Conservation (phyloP, 768 basidiomycete genomes). For the Podaxis pistillaris region DNA sequence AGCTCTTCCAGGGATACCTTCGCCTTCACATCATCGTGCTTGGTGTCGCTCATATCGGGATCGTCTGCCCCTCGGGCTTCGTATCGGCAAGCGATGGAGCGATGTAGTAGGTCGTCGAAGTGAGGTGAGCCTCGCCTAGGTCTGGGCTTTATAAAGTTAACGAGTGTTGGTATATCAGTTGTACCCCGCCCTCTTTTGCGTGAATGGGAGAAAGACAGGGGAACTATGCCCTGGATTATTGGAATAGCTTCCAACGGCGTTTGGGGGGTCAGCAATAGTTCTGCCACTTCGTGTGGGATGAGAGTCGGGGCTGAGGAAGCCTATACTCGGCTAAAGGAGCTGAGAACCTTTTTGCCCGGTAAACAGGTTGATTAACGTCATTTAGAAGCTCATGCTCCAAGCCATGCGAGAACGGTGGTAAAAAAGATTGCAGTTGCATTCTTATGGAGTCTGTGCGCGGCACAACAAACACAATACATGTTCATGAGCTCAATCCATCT, state of each 20-base stretch:
- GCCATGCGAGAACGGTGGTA: too few relatives aligned
- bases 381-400: background rate
- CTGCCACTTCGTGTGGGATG: background rate
- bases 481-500: background rate
- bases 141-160: too few relatives aligned
- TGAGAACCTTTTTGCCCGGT: background rate
- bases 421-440: too few relatives aligned
- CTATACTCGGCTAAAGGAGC: background rate
- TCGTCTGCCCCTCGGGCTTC: too few relatives aligned
- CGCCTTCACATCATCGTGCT: background rate
- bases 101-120: too few relatives aligned
- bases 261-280: background rate
- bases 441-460: too few relatives aligned
- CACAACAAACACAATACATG: background rate
- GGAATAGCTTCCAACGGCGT: background rate
- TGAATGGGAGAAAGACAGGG: background rate
- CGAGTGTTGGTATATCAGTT: background rate
- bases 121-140: too few relatives aligned
- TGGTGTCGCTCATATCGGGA: background rate
- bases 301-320: background rate
- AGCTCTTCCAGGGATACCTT: conserved; percentile 5
- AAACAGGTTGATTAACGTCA: background rate
- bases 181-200: background rate
- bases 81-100: background rate
- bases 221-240: background rate